phyloP scores from a whole-genome alignment of 108 stramenopile genomes.

The Parietichytrium sp. region DNA sequence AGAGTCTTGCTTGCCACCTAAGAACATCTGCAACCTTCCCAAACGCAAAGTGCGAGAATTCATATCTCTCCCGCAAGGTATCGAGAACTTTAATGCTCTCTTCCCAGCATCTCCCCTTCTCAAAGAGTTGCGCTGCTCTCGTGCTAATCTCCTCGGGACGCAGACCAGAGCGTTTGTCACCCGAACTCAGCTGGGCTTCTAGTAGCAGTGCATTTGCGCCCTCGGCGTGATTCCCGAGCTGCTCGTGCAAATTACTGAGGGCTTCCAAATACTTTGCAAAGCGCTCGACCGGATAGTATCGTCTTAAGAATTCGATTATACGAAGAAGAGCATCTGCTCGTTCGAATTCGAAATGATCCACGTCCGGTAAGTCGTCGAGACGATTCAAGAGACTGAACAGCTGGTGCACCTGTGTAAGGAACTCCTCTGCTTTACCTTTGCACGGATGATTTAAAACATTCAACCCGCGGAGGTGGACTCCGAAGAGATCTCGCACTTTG shows the following conservation, averaged over 20 bases:
- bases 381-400: not conserved
- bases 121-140: too few species aligned
- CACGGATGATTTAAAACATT: too few species aligned
- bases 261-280: not conserved
- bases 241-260: not conserved
- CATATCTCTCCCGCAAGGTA: not conserved
- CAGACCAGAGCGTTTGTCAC: not conserved
- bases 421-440: too few species aligned
- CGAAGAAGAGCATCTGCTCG: not conserved
- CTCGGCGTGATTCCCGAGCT: not conserved
- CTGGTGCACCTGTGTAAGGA: not conserved
- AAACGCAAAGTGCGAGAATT: not conserved
- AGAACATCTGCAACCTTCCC: not conserved
- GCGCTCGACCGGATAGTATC: not conserved
- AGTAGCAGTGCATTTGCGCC: not conserved
- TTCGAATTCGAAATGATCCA: not conserved
- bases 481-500: too few species aligned
- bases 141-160: too few species aligned
- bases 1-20: not conserved
- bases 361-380: not conserved
- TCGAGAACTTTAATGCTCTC: not conserved
- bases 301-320: not conserved
- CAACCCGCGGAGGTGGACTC: too few species aligned
- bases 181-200: not conserved
- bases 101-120: not conserved